Conservation (phyloP, 2,329 filamentous ascomycete species). For the Cytospora paraplurivora region DNA sequence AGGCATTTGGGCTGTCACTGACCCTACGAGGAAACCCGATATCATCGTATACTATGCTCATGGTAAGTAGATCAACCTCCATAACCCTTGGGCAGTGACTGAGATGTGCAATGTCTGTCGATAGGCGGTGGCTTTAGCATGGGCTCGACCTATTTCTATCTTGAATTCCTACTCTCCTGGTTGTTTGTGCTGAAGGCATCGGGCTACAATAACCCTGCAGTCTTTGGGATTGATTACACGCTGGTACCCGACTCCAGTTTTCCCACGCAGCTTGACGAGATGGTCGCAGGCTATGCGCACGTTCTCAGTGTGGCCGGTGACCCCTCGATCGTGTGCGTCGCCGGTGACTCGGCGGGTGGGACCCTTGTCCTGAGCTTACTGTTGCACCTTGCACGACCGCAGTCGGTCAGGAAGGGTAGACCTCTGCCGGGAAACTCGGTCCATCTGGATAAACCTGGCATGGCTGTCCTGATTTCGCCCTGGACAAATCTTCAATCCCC, state of each 20-base stretch:
- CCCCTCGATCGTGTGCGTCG: slow-evolving; percentile 66
- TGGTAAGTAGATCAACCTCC: slow-evolving; percentile 49
- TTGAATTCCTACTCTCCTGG: slow-evolving; percentile 79
- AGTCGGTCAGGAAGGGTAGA: slow-evolving; percentile 10
- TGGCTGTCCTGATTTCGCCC: slow-evolving; percentile 76
- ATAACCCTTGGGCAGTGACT: background rate
- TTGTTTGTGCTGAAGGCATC: slow-evolving; percentile 62
- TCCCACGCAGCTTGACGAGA: slow-evolving; percentile 72
- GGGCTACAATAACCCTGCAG: slow-evolving; percentile 73
- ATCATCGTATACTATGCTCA: slow-evolving; percentile 82
- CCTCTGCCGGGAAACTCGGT: slow-evolving; percentile 34
- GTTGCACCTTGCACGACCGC: slow-evolving; percentile 59
- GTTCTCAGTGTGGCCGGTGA: slow-evolving; percentile 61
- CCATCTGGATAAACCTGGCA: slow-evolving; percentile 47
- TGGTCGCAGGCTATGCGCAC: slow-evolving; percentile 70
- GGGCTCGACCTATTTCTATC: slow-evolving; percentile 81
- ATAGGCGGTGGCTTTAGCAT: slow-evolving; percentile 79
- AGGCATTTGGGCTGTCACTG: slow-evolving; percentile 70
- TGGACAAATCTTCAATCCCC: slow-evolving; percentile 75
- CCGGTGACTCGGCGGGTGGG: slow-evolving; percentile 79
- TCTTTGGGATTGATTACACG: slow-evolving; percentile 80
- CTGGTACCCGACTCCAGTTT: slow-evolving; percentile 74
- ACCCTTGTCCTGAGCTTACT: slow-evolving; percentile 73
- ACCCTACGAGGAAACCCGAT: slow-evolving; percentile 65
- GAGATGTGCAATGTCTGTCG: background rate